Evolutionary conservation across 2,329 filamentous ascomycete species (phyloP), one percentile per base, ranked within the genome.

Genomic region (Nemania sp.): DNA sequence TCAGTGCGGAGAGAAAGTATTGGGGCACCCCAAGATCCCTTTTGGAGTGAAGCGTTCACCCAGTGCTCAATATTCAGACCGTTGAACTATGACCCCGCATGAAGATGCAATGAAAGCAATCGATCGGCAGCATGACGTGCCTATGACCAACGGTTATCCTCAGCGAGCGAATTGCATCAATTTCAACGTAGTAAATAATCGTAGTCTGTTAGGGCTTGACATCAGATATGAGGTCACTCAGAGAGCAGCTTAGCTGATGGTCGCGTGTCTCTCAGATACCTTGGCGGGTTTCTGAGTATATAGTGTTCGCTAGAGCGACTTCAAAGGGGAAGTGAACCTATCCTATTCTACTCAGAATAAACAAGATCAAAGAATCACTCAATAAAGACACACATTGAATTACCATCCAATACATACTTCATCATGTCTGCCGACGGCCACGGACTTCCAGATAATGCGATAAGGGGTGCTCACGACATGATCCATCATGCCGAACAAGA

Each of bases 401-500:
- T 24, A 31, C 22, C n/a, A 30, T 23, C n/a, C n/a, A 20, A 49
- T 31, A 31, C 8, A 4, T 9, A 31, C 28, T 5, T 17, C 63
- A 66, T 54, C 61, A 67, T 67, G 65, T 61, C 65, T 36, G 56
- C 58, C 41, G 57, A 62, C 54, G 60, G 54, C 11, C 65, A 67
- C 59, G 66, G 66, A 56, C 52, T 68, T 14, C 56, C 65, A 3
- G 66, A 68, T 42, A 47, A 50, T 15, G 61, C 65, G 11, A 51
- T 67, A 40, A 26, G 33, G 11, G 55, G 46, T 6, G 66, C 64
- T 19, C 64, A 67, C 59, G 63, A 67, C 54, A 64, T 68, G 57
- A 67, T 68, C n/a, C 66, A 67, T 37, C 66, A 66, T 54, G 66
- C 64, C 43, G 66, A 68, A 45, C 64, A 67, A 47, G 66, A 68